Evolutionary conservation across 2,329 filamentous ascomycete species (phyloP).

Genomic region (Penicillium sp.): DNA sequence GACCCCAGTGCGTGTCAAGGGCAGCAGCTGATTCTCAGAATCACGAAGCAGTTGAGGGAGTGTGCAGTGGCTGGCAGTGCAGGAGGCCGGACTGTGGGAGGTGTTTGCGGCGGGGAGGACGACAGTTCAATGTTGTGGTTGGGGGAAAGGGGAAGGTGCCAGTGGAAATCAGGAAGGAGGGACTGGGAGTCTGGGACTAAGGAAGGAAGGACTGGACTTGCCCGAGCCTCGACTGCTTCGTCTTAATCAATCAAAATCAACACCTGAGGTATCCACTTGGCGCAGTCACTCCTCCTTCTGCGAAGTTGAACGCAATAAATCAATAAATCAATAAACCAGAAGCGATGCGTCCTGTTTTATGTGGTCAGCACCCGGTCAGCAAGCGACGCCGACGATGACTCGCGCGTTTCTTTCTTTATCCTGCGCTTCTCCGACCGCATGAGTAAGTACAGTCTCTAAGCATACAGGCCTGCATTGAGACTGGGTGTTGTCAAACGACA

Average conservation of each 20-base stretch:
- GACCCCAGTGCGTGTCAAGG: slow-evolving; percentile 15
- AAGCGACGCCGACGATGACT: no score
- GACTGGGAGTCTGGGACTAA: no score
- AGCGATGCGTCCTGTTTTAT: no score
- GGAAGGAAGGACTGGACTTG: neutral
- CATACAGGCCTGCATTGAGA: no score
- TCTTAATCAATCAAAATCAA: neutral
- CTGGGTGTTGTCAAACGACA: neutral
- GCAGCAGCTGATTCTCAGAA: neutral
- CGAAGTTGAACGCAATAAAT: no score
- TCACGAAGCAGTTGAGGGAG: neutral
- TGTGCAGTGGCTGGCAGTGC: neutral
- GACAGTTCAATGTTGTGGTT: neutral
- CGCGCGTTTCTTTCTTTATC: no score
- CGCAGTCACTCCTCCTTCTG: neutral
- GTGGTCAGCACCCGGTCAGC: no score
- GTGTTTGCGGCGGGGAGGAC: neutral
- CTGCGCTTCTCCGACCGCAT: neutral
- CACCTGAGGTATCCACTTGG: neutral
- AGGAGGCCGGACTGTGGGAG: neutral
- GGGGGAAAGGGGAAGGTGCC: slow-evolving; percentile 12
- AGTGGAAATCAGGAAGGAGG: slow-evolving; percentile 8
- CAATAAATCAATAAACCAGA: no score
- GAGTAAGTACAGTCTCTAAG: no score
- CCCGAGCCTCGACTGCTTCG: neutral